A percentile compares a stretch with the other conserved stretches of the same genome.
phyloP scores from a whole-genome alignment of 305 asterid genomes.

The Ilex paraguariensis region DNA sequence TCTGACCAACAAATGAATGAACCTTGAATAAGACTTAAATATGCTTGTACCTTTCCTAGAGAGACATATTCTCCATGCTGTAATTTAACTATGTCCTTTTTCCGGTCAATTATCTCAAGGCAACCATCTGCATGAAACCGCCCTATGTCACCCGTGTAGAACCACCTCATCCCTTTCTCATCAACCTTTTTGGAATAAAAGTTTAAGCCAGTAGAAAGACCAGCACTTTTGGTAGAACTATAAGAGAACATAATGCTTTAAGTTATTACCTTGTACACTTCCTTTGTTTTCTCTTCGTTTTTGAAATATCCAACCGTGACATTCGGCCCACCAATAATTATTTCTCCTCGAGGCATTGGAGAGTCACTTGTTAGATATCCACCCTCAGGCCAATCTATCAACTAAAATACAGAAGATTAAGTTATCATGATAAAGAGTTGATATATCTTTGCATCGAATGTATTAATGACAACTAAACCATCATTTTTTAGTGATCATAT shows the following conservation, averaged over 20 bases:
- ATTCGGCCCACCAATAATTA: conserved; percentile 90
- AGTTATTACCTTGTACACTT: conserved; percentile 78
- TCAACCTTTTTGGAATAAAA: conserved; percentile 50
- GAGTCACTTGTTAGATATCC: conserved; percentile 72
- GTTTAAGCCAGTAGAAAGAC: background rate
- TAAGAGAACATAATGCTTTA: conserved; percentile 4
- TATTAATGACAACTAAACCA: no score
- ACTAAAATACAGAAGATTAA: conserved; percentile 34
- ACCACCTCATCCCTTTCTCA: conserved; percentile 87
- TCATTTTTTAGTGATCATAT: no score
- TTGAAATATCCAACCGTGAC: conserved; percentile 94
- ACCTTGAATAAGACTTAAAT: background rate
- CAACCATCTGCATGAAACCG: conserved; percentile 89
- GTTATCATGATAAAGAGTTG: no score
- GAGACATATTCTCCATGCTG: conserved; percentile 99
- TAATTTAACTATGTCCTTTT: conserved; percentile 90
- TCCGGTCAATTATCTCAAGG: conserved; percentile 93
- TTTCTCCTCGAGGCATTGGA: conserved; percentile 93
- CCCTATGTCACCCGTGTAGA: conserved; percentile 90
- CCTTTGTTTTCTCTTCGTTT: conserved; percentile 75
- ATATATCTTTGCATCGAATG: no score
- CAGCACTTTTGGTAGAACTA: background rate
- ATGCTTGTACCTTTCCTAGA: conserved; percentile 66
- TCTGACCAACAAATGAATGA: background rate
- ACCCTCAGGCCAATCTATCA: conserved; percentile 96